Evolutionary conservation across 2,329 filamentous ascomycete species (phyloP).

Genomic region (Ophiostoma australiae): DNA sequence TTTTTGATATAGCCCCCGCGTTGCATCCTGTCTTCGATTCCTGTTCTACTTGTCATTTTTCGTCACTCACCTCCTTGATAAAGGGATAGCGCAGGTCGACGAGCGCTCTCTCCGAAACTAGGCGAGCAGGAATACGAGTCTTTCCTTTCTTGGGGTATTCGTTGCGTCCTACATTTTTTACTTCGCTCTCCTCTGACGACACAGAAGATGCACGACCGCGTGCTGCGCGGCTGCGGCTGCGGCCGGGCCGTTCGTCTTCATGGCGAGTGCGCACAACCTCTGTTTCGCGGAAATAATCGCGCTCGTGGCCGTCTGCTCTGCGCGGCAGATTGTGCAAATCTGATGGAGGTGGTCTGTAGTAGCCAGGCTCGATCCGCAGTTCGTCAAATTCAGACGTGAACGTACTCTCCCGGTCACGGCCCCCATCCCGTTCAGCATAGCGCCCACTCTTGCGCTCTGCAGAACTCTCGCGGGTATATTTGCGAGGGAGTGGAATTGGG

Average conservation of each 20-base stretch:
- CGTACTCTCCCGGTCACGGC: not conserved
- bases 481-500: conserved; percentile 1
- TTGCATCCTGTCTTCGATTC: not conserved
- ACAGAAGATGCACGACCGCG: not conserved
- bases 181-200: not conserved
- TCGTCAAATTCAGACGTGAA: conserved; percentile 15
- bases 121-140: conserved; percentile 75
- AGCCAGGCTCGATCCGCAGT: conserved; percentile 48
- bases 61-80: conserved; percentile 68
- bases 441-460: conserved; percentile 18
- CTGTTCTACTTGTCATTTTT: not conserved
- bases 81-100: conserved; percentile 83
- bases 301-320: conserved; percentile 9
- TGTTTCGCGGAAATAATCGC: conserved; percentile 53
- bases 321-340: not conserved
- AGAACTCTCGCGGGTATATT: conserved; percentile 15
- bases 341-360: not conserved
- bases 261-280: conserved; percentile 52
- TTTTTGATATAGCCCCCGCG: conserved; percentile 5
- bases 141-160: conserved; percentile 79
- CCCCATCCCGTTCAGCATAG: conserved; percentile 6
- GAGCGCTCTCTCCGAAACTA: conserved; percentile 76
- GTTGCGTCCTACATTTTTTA: conserved; percentile 27
- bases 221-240: conserved; percentile 34
- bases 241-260: conserved; percentile 39